Evolutionary conservation across 1,139 yeast genomes (phyloP).

Genomic region (Geotrichum klebahnii): DNA sequence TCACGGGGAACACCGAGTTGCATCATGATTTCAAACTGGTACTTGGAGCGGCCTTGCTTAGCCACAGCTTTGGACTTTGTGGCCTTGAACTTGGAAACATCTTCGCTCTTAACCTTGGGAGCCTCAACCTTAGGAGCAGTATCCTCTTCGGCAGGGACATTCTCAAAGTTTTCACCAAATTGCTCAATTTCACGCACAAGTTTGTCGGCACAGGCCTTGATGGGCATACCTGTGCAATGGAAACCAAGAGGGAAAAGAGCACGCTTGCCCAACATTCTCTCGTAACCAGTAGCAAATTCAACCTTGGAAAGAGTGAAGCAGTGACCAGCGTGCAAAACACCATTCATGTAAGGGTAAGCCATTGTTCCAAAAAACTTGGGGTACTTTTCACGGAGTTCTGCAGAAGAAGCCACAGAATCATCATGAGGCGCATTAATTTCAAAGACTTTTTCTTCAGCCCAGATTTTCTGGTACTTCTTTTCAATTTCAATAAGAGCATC

Average conservation of each 20-base stretch:
- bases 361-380: slow-evolving; percentile 90
- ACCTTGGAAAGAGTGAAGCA: slow-evolving; percentile 91
- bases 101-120: slow-evolving; percentile 52
- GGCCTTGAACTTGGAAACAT: slow-evolving; percentile 84
- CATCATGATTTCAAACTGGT: slow-evolving; percentile 92
- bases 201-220: slow-evolving; percentile 93
- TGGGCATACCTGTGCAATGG: slow-evolving; percentile 99
- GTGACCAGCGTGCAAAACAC: slow-evolving; percentile 97
- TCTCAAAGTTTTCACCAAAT: slow-evolving; percentile 81
- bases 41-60: slow-evolving; percentile 89
- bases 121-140: slow-evolving; percentile 39
- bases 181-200: slow-evolving; percentile 85
- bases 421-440: slow-evolving; percentile 89
- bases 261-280: slow-evolving; percentile 88
- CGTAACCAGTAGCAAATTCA: slow-evolving; percentile 90
- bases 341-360: slow-evolving; percentile 99
- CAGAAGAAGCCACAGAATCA: slow-evolving; percentile 55
- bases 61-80: slow-evolving; percentile 91
- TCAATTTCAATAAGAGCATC: slow-evolving; percentile 88
- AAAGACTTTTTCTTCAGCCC: slow-evolving; percentile 82
- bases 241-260: slow-evolving; percentile 95
- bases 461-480: slow-evolving; percentile 77
- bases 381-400: slow-evolving; percentile 67
- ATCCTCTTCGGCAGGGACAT: slow-evolving; percentile 54
- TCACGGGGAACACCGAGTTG: slow-evolving; percentile 83